Evolutionary conservation across 352 stramenopile genomes (phyloP).

Genomic region (Globisporangium splendens): DNA sequence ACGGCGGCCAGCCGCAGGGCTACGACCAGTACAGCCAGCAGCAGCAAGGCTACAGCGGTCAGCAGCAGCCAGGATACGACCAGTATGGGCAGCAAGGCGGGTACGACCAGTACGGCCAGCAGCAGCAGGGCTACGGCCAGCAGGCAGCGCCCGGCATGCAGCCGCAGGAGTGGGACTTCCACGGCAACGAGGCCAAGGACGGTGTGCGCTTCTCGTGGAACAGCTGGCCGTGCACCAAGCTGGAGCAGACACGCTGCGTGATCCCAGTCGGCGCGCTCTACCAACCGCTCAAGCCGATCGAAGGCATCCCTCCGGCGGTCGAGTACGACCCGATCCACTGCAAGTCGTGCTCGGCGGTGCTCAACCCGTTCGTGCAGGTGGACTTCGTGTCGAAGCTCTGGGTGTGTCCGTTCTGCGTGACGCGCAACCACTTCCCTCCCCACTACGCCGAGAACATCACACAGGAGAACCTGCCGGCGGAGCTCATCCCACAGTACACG

Average conservation of each 20-base stretch:
- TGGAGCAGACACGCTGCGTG: conserved; percentile 98
- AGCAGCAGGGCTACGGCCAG: conserved; percentile 28
- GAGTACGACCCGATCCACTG: conserved; percentile 99
- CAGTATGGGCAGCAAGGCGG: conserved; percentile 27
- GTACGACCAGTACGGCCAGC: conserved; percentile 43
- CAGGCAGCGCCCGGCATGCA: conserved; percentile 50
- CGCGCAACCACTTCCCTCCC: conserved; percentile 97
- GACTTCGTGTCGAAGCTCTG: conserved; percentile 99
- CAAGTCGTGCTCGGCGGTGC: conserved; percentile 94
- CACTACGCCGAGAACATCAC: conserved; percentile 96
- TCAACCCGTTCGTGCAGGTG: conserved; percentile 99
- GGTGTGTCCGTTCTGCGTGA: conserved; percentile 99
- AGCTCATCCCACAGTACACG: conserved; percentile 99
- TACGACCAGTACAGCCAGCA: conserved; percentile 57
- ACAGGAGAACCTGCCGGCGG: conserved; percentile 97
- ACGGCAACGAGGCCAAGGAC: conserved; percentile 84
- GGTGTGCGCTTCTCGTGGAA: conserved; percentile 98
- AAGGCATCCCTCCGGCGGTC: conserved; percentile 90
- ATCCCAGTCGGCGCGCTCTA: conserved; percentile 93
- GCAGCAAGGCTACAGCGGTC: conserved; percentile 12
- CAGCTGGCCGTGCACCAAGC: conserved; percentile 95
- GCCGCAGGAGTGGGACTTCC: conserved; percentile 85
- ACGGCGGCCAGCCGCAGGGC: conserved; percentile 39
- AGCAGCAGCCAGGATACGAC: conserved; percentile 28
- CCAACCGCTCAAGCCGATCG: conserved; percentile 97